A percentile compares a stretch with the other conserved stretches of the same genome.
These are phyloP conservation scores for Euphorbia celastroides DNA, from an alignment of 441 rosid species.

Conservation along the genomic window DNA sequence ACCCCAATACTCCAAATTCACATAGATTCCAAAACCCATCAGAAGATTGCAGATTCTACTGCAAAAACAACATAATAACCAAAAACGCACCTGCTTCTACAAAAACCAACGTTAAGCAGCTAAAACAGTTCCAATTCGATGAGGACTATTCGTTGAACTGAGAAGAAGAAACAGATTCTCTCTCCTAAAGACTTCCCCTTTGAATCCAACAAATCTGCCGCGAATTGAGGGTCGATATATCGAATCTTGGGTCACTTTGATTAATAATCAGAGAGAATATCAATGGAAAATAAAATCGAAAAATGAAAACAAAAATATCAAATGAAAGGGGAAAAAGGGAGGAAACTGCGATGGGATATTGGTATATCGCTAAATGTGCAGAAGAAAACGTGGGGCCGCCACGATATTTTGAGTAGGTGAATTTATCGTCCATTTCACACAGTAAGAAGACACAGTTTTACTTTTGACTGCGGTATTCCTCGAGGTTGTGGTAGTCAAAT, in stretches of 20 bases:
- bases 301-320: background rate
- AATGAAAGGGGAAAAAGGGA: background rate
- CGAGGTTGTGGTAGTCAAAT: background rate
- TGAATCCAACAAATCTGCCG: constrained; percentile 14
- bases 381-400: constrained; percentile 8
- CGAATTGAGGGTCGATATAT: constrained; percentile 18
- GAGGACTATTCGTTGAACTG: background rate
- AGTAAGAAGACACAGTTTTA: background rate
- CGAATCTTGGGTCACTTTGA: constrained; percentile 17
- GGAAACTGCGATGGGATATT: background rate
- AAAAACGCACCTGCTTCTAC: constrained; percentile 11
- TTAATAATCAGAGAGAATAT: background rate
- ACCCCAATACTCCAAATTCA: background rate
- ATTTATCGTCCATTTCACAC: background rate
- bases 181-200: background rate
- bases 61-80: constrained; percentile 1
- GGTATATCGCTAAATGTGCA: background rate
- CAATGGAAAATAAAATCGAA: constrained; percentile 5
- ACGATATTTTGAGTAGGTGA: constrained; percentile 6
- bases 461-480: background rate
- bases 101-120: constrained; percentile 12
- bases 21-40: background rate
- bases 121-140: background rate
- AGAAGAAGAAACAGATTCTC: constrained; percentile 9
- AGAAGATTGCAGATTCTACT: constrained; percentile 5